Percentiles rank a stretch among this genome's conserved stretches.
Evolutionary conservation across 148 eudicot species (phyloP).

Genomic region (Cornus kousa): DNA sequence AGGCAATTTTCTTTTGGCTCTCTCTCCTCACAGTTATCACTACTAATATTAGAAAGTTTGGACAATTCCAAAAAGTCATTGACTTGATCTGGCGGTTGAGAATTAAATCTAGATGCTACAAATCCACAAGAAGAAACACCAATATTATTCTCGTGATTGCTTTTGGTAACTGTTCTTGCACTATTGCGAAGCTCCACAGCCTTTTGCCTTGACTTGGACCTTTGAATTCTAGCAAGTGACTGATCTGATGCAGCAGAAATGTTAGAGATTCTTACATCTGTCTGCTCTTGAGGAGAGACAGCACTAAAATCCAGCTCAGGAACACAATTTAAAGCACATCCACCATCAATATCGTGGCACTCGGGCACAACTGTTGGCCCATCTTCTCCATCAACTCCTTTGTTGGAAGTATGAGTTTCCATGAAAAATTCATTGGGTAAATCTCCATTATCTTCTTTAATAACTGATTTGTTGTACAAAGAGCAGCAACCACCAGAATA

Average conservation of each 20-base stretch:
- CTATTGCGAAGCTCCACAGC: constrained; percentile 80
- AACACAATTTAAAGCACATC: constrained; percentile 18
- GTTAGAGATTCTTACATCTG: constrained; percentile 29
- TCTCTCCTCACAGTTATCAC: constrained; percentile 8
- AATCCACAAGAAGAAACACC: constrained; percentile 20
- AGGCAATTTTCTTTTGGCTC: constrained; percentile 17
- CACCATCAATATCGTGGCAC: constrained; percentile 21
- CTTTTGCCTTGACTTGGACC: constrained; percentile 88
- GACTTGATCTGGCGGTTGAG: constrained; percentile 10
- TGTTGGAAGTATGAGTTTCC: constrained; percentile 32
- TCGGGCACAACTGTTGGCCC: constrained; percentile 22
- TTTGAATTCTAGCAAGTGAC: constrained; percentile 57
- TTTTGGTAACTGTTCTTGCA: constrained; percentile 45
- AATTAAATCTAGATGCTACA: constrained; percentile 14
- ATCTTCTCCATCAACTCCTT: constrained; percentile 33
- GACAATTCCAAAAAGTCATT: constrained; percentile 16
- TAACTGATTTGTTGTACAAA: constrained; percentile 28
- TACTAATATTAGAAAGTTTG: constrained; percentile 15
- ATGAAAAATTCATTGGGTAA: constrained; percentile 27
- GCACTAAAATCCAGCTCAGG: constrained; percentile 32
- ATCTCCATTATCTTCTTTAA: constrained; percentile 26
- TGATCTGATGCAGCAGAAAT: constrained; percentile 38
- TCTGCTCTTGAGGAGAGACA: constrained; percentile 53
- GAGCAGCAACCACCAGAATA: constrained; percentile 30
- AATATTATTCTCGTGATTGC: constrained; percentile 24